Percentiles rank a stretch among this genome's conserved stretches.
Evolutionary conservation across 176 grass and related monocot species (phyloP).

Genomic region (Musa acuminata): DNA sequence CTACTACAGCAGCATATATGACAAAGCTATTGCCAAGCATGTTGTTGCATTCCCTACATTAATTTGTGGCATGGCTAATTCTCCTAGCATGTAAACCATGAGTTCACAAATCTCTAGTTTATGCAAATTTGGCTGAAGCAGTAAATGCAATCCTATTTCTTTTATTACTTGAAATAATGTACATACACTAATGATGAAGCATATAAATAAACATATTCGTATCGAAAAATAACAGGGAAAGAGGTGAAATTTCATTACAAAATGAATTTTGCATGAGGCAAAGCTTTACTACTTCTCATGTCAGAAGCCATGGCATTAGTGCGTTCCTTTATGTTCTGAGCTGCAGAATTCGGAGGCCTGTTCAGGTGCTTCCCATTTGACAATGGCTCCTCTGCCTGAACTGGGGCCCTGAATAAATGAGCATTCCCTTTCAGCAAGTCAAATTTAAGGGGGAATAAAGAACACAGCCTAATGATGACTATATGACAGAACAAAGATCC

Average conservation of each 20-base stretch:
- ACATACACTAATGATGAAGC: background rate
- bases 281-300: background rate
- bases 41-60: too few relatives aligned
- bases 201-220: background rate
- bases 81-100: too few relatives aligned
- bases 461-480: background rate
- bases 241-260: background rate
- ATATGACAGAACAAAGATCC: background rate
- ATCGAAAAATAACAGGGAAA: background rate
- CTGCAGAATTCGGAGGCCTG: background rate
- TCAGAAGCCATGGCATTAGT: background rate
- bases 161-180: background rate
- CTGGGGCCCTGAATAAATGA: slow-evolving; percentile 27
- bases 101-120: too few relatives aligned
- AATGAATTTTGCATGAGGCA: slow-evolving; percentile 4
- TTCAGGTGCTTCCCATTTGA: slow-evolving; percentile 43
- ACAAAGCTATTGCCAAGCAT: too few relatives aligned
- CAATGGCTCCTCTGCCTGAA: slow-evolving; percentile 35
- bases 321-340: background rate
- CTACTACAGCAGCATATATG: too few relatives aligned
- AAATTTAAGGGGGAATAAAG: background rate
- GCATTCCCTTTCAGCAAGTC: background rate
- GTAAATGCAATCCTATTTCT: background rate
- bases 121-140: too few relatives aligned
- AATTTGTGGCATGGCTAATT: too few relatives aligned